Percentiles rank a stretch among this genome's conserved stretches.
Evolutionary conservation across 202 grass and related monocot genomes (phyloP).

Genomic region (Brachypodium distachyon): DNA sequence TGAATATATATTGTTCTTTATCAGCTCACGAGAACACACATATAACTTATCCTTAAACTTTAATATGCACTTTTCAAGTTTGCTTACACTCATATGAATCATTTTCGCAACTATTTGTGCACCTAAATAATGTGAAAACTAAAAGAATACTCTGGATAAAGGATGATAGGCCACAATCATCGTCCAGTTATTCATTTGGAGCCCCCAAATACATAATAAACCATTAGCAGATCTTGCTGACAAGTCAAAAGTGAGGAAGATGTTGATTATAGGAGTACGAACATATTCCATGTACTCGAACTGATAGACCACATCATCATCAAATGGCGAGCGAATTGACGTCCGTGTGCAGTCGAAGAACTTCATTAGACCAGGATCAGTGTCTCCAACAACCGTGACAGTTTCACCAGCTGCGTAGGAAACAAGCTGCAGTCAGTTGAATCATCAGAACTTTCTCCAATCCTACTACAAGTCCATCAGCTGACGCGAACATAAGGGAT

Average conservation of each 20-base stretch:
- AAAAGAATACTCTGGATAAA: not conserved
- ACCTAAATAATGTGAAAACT: not conserved
- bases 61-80: too few relatives aligned
- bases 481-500: not conserved
- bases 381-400: constrained; percentile 80
- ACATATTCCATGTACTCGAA: constrained; percentile 99
- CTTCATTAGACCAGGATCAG: constrained; percentile 83
- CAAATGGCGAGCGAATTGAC: constrained; percentile 68
- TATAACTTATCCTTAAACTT: too few relatives aligned
- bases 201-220: constrained; percentile 8
- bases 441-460: not conserved
- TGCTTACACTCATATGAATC: too few relatives aligned
- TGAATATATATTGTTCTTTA: too few relatives aligned
- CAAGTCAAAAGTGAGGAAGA: not conserved
- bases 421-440: constrained; percentile 8
- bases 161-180: not conserved
- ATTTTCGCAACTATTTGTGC: too few relatives aligned
- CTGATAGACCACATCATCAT: constrained; percentile 90
- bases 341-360: constrained; percentile 95
- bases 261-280: constrained; percentile 16
- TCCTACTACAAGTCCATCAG: not conserved
- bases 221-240: not conserved
- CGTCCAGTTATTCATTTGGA: not conserved
- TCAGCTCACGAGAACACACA: too few relatives aligned
- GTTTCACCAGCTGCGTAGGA: constrained; percentile 57